Evolutionary conservation across 2,329 filamentous ascomycete genomes (phyloP).

Genomic region (Cladosporium sp.): DNA sequence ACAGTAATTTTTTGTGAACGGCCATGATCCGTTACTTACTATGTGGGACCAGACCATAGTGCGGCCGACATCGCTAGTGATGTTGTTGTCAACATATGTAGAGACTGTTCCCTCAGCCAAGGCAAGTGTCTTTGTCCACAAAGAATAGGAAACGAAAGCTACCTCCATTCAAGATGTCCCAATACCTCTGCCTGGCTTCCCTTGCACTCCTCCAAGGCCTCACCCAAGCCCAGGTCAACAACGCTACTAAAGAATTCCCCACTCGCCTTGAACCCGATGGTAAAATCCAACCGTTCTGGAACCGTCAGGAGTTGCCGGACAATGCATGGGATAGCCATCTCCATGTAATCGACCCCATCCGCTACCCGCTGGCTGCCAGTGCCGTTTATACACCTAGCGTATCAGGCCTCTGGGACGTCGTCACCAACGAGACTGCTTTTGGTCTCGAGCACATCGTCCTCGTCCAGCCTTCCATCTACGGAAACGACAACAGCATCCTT

Average conservation of each 20-base stretch:
- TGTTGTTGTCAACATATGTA: neutral
- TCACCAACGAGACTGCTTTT: slow-evolving; percentile 30
- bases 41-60: slow-evolving; percentile 1
- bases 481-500: slow-evolving; percentile 56
- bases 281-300: slow-evolving; percentile 3
- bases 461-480: slow-evolving; percentile 59
- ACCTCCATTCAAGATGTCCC: neutral
- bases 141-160: neutral
- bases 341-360: slow-evolving; percentile 55
- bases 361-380: slow-evolving; percentile 42
- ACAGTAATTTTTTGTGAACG: no score
- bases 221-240: slow-evolving; percentile 2
- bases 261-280: neutral
- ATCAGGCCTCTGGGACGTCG: slow-evolving; percentile 2
- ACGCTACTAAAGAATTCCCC: slow-evolving; percentile 6
- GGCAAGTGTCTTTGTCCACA: no score
- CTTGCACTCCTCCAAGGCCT: neutral
- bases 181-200: neutral
- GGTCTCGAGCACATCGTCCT: slow-evolving; percentile 55
- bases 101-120: no score
- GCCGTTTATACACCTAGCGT: slow-evolving; percentile 10
- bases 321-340: slow-evolving; percentile 42
- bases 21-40: neutral
- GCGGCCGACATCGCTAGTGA: neutral
- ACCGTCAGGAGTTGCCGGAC: slow-evolving; percentile 1